A percentile compares a stretch with the other conserved stretches of the same genome.
phyloP scores from a whole-genome alignment of 2,329 filamentous ascomycete species.

The Stenocarpella maydis region DNA sequence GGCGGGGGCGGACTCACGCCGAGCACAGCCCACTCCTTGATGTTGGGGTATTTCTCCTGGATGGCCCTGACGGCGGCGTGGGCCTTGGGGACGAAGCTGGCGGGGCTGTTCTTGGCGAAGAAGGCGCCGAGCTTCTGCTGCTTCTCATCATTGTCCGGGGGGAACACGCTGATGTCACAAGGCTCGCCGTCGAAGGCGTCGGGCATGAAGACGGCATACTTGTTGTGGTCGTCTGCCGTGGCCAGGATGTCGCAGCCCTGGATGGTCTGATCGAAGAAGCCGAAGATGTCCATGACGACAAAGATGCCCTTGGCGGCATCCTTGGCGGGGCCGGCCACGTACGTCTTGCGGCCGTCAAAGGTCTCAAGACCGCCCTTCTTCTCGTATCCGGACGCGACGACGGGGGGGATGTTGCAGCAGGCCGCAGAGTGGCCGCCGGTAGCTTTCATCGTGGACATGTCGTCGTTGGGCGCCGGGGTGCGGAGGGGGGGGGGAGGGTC shows the following conservation, averaged over 20 bases:
- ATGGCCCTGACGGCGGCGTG: slow-evolving; percentile 64
- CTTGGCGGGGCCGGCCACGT: slow-evolving; percentile 55
- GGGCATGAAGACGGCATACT: slow-evolving; percentile 89
- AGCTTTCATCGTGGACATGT: slow-evolving; percentile 47
- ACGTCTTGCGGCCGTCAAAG: slow-evolving; percentile 55
- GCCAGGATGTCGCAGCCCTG: slow-evolving; percentile 75
- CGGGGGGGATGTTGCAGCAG: slow-evolving; percentile 56
- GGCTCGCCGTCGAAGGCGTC: slow-evolving; percentile 88
- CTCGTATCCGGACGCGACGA: slow-evolving; percentile 54
- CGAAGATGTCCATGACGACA: slow-evolving; percentile 73
- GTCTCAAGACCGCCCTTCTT: slow-evolving; percentile 55
- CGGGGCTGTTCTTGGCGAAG: slow-evolving; percentile 60
- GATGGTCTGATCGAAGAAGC: slow-evolving; percentile 74
- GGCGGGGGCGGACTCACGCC: slow-evolving; percentile 56
- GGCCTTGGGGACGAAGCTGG: slow-evolving; percentile 56
- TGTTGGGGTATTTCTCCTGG: slow-evolving; percentile 58
- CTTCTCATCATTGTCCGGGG: slow-evolving; percentile 71
- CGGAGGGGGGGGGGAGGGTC: too few relatives aligned
- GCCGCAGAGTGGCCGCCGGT: slow-evolving; percentile 49
- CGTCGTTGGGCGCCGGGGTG: slow-evolving; percentile 39
- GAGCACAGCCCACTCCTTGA: slow-evolving; percentile 67
- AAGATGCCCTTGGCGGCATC: slow-evolving; percentile 66
- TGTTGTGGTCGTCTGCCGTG: slow-evolving; percentile 61
- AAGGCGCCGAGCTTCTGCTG: slow-evolving; percentile 65
- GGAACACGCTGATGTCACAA: slow-evolving; percentile 65